A percentile compares a stretch with the other conserved stretches of the same genome.
phyloP scores from a whole-genome alignment of 371 early-diverging fungal species.

The Mortierella sp. region DNA sequence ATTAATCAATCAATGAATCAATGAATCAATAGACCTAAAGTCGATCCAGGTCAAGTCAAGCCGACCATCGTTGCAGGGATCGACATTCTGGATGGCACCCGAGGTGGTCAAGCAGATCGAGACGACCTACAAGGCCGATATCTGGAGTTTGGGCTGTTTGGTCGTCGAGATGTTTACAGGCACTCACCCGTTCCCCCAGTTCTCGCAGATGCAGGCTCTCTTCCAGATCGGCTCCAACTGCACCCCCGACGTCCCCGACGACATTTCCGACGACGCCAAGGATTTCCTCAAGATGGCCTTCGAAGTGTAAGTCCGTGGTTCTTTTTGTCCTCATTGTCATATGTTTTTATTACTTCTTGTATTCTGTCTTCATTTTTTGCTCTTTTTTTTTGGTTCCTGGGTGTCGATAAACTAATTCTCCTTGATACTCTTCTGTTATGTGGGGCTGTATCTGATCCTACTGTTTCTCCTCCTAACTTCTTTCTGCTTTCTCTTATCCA shows the following conservation, averaged over 20 bases:
- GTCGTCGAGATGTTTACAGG: conserved; percentile 97
- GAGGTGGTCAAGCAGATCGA: conserved; percentile 90
- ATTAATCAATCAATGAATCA: too few relatives aligned
- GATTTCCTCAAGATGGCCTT: conserved; percentile 88
- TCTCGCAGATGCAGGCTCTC: conserved; percentile 94
- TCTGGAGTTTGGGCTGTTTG: conserved; percentile 94
- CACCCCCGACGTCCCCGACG: conserved; percentile 84
- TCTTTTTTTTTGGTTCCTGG: too few relatives aligned
- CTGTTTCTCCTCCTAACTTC: background rate
- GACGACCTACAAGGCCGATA: conserved; percentile 88
- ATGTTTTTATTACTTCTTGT: background rate
- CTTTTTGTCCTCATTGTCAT: background rate
- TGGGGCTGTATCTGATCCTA: background rate
- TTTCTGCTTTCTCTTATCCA: background rate
- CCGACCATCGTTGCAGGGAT: conserved; percentile 89
- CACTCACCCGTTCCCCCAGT: conserved; percentile 94
- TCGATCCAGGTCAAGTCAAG: conserved; percentile 58
- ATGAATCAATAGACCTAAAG: conserved; percentile 33
- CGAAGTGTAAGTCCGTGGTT: conserved; percentile 66
- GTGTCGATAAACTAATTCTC: too few relatives aligned
- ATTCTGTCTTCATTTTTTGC: too few relatives aligned
- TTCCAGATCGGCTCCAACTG: conserved; percentile 89
- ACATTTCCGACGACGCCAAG: conserved; percentile 77
- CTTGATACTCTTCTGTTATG: background rate
- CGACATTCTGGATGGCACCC: conserved; percentile 94